phyloP scores from a whole-genome alignment of 2,329 filamentous ascomycete species.

The Calycina herbarum region DNA sequence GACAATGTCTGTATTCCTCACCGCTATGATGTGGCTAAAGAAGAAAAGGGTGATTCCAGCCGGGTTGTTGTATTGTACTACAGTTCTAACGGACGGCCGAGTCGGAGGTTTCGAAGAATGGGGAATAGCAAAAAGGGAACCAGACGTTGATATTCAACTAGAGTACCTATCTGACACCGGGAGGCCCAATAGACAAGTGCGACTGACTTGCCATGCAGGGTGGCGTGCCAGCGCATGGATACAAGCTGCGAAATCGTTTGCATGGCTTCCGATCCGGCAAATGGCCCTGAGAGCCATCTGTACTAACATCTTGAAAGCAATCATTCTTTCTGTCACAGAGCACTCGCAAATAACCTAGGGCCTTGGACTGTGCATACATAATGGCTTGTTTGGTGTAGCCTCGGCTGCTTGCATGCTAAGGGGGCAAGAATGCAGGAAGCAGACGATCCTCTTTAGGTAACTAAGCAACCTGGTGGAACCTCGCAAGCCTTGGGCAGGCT shows the following conservation, averaged over 20 bases:
- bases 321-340: constrained; percentile 26
- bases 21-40: constrained; percentile 28
- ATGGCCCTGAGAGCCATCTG: constrained; percentile 24
- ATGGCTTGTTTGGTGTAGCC: constrained; percentile 4
- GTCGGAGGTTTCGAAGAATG: constrained; percentile 35
- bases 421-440: constrained; percentile 11
- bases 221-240: constrained; percentile 37
- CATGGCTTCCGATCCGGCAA: constrained; percentile 29
- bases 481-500: constrained; percentile 33
- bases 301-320: constrained; percentile 30
- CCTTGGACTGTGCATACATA: constrained; percentile 7
- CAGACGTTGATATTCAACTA: constrained; percentile 36
- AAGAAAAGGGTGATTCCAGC: constrained; percentile 29
- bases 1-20: constrained; percentile 20
- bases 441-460: background rate
- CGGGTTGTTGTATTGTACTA: constrained; percentile 34
- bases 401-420: constrained; percentile 26
- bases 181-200: constrained; percentile 26
- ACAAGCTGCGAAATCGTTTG: constrained; percentile 22
- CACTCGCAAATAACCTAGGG: constrained; percentile 17
- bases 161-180: constrained; percentile 20
- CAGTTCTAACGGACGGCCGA: constrained; percentile 25
- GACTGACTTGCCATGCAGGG: constrained; percentile 31
- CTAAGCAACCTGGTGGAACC: constrained; percentile 22
- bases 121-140: constrained; percentile 36